Conservation (phyloP, 352 stramenopile species). For the Phytophthora pini region DNA sequence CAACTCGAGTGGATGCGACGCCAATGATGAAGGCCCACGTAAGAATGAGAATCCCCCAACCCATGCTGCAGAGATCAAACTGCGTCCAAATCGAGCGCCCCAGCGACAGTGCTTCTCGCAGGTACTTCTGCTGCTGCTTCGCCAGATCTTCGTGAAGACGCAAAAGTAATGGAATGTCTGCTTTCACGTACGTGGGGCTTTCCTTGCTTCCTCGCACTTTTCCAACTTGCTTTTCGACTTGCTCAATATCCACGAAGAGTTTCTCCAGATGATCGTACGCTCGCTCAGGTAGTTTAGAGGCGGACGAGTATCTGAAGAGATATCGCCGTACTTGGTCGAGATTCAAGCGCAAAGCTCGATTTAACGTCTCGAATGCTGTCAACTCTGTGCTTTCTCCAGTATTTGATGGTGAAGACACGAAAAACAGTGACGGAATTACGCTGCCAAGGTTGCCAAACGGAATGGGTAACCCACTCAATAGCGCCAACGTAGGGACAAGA, state of each 20-base stretch:
- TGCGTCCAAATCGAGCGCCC: slow-evolving; percentile 88
- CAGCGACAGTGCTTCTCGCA: slow-evolving; percentile 68
- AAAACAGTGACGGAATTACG: slow-evolving; percentile 93
- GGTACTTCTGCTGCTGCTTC: slow-evolving; percentile 55
- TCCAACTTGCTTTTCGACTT: slow-evolving; percentile 39
- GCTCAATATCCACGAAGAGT: slow-evolving; percentile 47
- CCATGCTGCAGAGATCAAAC: slow-evolving; percentile 85
- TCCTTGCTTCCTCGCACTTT: slow-evolving; percentile 13
- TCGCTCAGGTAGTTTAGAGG: slow-evolving; percentile 67
- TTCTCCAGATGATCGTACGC: slow-evolving; percentile 66
- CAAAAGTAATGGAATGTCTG: slow-evolving; percentile 41
- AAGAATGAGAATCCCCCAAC: slow-evolving; percentile 65
- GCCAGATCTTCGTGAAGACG: slow-evolving; percentile 47
- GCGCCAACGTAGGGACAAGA: slow-evolving; percentile 95
- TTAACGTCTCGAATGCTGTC: slow-evolving; percentile 53
- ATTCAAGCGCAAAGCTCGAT: slow-evolving; percentile 81
- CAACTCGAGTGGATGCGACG: slow-evolving; percentile 9
- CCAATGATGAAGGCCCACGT: slow-evolving; percentile 44
- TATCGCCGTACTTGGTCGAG: slow-evolving; percentile 86
- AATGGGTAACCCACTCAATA: slow-evolving; percentile 95
- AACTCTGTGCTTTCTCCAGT: slow-evolving; percentile 21
- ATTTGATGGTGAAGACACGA: slow-evolving; percentile 26
- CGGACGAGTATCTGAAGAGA: slow-evolving; percentile 68
- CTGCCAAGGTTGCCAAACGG: slow-evolving; percentile 96
- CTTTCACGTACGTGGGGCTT: slow-evolving; percentile 10